These are phyloP conservation scores for Penicillium concentricum DNA, from an alignment of 2,329 filamentous ascomycete genomes.

Conservation along the genomic window DNA sequence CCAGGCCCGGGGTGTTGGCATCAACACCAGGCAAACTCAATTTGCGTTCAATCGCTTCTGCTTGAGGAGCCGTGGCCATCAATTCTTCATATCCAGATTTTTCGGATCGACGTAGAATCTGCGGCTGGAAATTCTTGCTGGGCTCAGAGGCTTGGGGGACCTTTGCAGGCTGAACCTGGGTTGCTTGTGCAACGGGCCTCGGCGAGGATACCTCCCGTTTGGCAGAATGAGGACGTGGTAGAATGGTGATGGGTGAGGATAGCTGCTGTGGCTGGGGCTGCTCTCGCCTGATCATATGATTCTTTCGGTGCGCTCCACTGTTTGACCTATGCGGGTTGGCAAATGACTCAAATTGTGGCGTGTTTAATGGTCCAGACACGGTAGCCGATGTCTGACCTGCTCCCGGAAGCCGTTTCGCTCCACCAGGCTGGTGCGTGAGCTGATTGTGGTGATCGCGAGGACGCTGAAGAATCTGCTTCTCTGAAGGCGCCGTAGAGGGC, in stretches of 20 bases:
- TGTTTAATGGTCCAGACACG: conserved; percentile 41
- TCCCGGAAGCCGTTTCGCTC: conserved; percentile 13
- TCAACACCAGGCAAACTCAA: conserved; percentile 13
- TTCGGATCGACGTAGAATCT: conserved; percentile 54
- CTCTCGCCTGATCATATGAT: conserved; percentile 21
- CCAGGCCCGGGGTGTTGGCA: conserved; percentile 13
- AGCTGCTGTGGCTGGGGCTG: conserved; percentile 22
- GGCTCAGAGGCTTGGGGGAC: conserved; percentile 32
- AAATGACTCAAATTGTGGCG: conserved; percentile 39
- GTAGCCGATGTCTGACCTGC: conserved; percentile 38
- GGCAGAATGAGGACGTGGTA: conserved; percentile 34
- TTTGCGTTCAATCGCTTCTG: conserved; percentile 10
- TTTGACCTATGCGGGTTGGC: conserved; percentile 26
- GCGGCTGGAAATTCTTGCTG: conserved; percentile 52
- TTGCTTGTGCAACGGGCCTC: conserved; percentile 9
- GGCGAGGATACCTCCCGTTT: conserved; percentile 28
- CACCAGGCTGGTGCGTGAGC: conserved; percentile 15
- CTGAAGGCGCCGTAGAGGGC: conserved; percentile 25
- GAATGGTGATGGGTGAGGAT: conserved; percentile 39
- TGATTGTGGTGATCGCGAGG: conserved; percentile 14
- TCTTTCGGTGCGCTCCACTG: conserved; percentile 24
- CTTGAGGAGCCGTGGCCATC: conserved; percentile 15
- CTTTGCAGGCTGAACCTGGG: conserved; percentile 14
- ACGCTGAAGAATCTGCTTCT: conserved; percentile 37
- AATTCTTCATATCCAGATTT: conserved; percentile 33